These are phyloP conservation scores for Epichloe bromicola DNA, from an alignment of 2,329 filamentous ascomycete genomes.

Conservation along the genomic window DNA sequence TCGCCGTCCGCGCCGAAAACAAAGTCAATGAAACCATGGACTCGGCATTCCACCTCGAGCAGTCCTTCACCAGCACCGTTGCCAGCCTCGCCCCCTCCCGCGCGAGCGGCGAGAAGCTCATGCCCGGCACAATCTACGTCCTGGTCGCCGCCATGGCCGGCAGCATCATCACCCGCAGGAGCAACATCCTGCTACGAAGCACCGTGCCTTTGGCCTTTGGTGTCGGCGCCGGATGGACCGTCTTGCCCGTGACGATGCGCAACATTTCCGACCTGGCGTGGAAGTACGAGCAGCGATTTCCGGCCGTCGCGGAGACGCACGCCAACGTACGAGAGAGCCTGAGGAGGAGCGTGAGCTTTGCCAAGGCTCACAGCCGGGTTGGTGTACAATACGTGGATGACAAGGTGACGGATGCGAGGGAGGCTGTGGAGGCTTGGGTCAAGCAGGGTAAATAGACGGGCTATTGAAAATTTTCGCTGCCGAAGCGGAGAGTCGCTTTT, in stretches of 20 bases:
- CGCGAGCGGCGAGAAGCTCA: constrained; percentile 74
- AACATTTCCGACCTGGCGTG: constrained; percentile 80
- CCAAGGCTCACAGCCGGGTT: constrained; percentile 60
- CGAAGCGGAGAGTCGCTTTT: not conserved
- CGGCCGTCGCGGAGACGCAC: constrained; percentile 72
- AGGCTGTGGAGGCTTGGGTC: constrained; percentile 77
- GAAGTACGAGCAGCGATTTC: constrained; percentile 86
- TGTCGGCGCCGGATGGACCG: constrained; percentile 67
- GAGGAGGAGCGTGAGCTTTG: constrained; percentile 57
- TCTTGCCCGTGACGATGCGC: constrained; percentile 78
- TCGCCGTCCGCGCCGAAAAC: constrained; percentile 64
- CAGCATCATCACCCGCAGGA: constrained; percentile 78
- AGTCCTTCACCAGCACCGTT: constrained; percentile 78
- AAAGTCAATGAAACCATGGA: constrained; percentile 73
- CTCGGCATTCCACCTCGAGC: constrained; percentile 71
- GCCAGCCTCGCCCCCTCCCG: constrained; percentile 77
- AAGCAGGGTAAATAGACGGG: constrained; percentile 63
- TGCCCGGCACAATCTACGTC: constrained; percentile 85
- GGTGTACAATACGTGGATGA: constrained; percentile 63
- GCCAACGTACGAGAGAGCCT: constrained; percentile 56
- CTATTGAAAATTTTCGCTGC: constrained; percentile 9
- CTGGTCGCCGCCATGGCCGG: constrained; percentile 91
- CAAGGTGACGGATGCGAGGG: constrained; percentile 62
- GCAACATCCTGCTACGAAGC: constrained; percentile 70
- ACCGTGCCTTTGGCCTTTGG: constrained; percentile 68